Evolutionary conservation across 176 grass and related monocot genomes (phyloP).

Genomic region (Oryza punctata): DNA sequence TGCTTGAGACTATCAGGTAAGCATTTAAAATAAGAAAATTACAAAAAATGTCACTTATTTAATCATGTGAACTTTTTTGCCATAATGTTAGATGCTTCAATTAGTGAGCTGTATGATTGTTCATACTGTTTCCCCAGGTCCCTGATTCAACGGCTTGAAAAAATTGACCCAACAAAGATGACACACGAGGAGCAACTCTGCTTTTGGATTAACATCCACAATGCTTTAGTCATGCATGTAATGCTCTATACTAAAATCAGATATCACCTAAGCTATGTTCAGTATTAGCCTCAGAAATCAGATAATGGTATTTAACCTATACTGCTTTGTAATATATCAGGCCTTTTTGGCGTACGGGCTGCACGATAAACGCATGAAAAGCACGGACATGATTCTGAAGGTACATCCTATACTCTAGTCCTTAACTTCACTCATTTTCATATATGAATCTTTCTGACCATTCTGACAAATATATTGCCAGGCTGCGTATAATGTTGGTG

Average conservation of each 20-base stretch:
- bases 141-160: constrained; percentile 69
- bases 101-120: constrained; percentile 31
- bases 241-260: constrained; percentile 27
- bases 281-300: background rate
- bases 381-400: constrained; percentile 84
- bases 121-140: constrained; percentile 47
- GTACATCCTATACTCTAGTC: constrained; percentile 28
- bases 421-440: background rate
- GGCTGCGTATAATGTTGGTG: constrained; percentile 92
- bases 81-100: background rate
- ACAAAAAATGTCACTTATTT: background rate
- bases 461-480: constrained; percentile 23
- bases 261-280: background rate
- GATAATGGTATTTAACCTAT: constrained; percentile 13
- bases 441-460: constrained; percentile 29
- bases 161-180: constrained; percentile 75
- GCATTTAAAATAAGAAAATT: background rate
- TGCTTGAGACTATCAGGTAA: constrained; percentile 88
- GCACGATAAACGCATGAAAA: constrained; percentile 70
- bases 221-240: constrained; percentile 91
- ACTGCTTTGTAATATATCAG: constrained; percentile 41
- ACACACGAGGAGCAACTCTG: constrained; percentile 71
- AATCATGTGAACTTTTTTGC: background rate
- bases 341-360: constrained; percentile 82
- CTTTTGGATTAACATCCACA: constrained; percentile 94